Evolutionary conservation across 108 stramenopile genomes (phyloP), one percentile per base, ranked within the genome.

Genomic region (Skeletonema tropicum): DNA sequence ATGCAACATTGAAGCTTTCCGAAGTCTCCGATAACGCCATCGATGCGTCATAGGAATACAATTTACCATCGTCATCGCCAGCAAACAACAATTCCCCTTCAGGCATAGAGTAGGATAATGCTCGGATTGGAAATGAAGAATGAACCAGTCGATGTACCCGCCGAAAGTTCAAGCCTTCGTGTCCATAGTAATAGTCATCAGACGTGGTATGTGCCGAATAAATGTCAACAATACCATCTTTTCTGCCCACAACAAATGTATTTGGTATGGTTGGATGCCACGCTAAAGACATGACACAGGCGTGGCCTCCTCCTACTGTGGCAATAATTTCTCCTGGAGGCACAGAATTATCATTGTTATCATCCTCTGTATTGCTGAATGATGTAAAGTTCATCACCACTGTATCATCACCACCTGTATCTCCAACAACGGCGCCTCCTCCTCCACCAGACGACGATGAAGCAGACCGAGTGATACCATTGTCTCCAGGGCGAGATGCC

Each of bases 161-260:
- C 49, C 76, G 81, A 63, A 77, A 82, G 42, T 55, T 42, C 5
- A 74, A 42, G 29, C 15, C 55, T 45, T 35, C 64, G 31, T 41
- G 4, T 12, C 57, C 63, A 21, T 65, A 42, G 21, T 66, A 61
- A 60, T 66, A 45, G n/a, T 64, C 59, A 19, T 45, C 38, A 46
- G 60, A 38, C 9, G 77, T 73, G 25, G 77, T 74, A 30, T 55
- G 52, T 23, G 52, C 52, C 23, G 77, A 79, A 58, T 83, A 83
- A 31, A 83, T 69, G 59, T 83, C 82, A 41, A 83, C 62, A 14
- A 66, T 79, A 17, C 82, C 82, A 79, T 83, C 82, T 64, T 78
- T 83, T 55, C 82, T 29, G 29, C 82, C 82, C 8, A 83, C 82
- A 30, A 72, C 82, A 42, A 83, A 79, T 2, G 73, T 74, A 68